These are phyloP conservation scores for Obelidium mucronatum DNA, from an alignment of 192 early-diverging fungal genomes.

Conservation along the genomic window DNA sequence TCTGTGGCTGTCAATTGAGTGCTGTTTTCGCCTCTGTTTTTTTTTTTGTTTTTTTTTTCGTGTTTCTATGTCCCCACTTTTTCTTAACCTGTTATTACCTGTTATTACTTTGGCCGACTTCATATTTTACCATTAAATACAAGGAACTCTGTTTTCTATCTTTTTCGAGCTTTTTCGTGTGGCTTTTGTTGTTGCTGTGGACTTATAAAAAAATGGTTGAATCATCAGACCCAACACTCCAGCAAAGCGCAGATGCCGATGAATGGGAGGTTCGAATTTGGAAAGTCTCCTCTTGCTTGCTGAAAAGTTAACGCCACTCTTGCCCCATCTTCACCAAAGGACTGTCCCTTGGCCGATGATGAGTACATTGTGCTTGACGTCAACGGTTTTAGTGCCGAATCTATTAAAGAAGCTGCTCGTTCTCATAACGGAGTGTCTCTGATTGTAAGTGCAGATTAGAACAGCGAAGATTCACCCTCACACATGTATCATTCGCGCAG, in stretches of 20 bases:
- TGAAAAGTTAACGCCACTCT: background rate
- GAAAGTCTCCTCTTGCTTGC: background rate
- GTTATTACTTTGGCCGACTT: too few species aligned
- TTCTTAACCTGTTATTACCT: too few species aligned
- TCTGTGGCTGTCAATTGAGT: too few species aligned
- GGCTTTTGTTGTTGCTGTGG: too few species aligned
- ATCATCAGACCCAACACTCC: background rate
- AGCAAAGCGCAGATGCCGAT: background rate
- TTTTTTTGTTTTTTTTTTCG: too few species aligned
- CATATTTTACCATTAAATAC: too few species aligned
- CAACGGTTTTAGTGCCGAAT: background rate
- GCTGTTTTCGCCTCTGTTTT: too few species aligned
- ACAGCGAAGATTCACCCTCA: background rate
- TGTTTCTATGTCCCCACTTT: too few species aligned
- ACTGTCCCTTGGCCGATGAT: conserved; percentile 23
- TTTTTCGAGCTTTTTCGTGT: too few species aligned
- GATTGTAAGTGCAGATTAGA: conserved; percentile 24
- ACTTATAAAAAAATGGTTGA: background rate
- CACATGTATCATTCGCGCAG: background rate
- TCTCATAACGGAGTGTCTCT: conserved; percentile 26
- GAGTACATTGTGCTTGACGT: conserved; percentile 29
- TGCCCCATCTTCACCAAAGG: background rate
- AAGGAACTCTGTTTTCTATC: too few species aligned
- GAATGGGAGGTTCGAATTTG: background rate
- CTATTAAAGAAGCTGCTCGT: background rate